Conservation (phyloP, 2,329 filamentous ascomycete species). For the Xylaria sp. region DNA sequence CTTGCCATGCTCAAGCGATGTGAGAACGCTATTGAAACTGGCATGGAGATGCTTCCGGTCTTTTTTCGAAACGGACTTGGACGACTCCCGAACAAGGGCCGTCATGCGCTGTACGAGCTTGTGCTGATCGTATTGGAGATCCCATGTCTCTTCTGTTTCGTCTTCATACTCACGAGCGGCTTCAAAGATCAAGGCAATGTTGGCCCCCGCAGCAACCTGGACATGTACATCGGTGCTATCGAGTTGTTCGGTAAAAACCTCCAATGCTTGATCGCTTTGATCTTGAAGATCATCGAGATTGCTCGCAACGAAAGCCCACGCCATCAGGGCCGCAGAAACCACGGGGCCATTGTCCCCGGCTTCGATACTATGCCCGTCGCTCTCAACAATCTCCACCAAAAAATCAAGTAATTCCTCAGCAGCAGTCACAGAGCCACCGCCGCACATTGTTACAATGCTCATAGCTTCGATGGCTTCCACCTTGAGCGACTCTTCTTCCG, state of each 20-base stretch:
- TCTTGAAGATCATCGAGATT: conserved; percentile 76
- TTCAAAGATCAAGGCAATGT: conserved; percentile 84
- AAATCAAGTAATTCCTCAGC: conserved; percentile 76
- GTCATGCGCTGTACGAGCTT: conserved; percentile 54
- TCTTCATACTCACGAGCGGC: conserved; percentile 60
- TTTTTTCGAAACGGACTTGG: conserved; percentile 56
- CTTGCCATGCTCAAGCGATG: conserved; percentile 59
- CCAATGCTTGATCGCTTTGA: conserved; percentile 73
- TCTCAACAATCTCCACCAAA: conserved; percentile 77
- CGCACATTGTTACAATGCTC: conserved; percentile 74
- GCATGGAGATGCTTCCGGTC: conserved; percentile 55
- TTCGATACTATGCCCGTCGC: conserved; percentile 74
- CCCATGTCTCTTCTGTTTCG: conserved; percentile 53
- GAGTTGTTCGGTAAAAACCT: conserved; percentile 85
- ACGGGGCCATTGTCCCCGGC: conserved; percentile 73
- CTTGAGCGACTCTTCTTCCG: conserved; percentile 68
- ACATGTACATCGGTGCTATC: conserved; percentile 74
- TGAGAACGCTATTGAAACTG: conserved; percentile 57
- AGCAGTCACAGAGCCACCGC: conserved; percentile 71
- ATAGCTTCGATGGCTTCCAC: conserved; percentile 75
- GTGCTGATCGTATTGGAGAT: conserved; percentile 58
- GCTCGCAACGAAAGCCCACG: conserved; percentile 82
- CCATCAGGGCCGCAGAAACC: conserved; percentile 75
- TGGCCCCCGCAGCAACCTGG: conserved; percentile 77
- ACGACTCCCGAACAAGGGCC: conserved; percentile 54